Base-by-base conservation (phyloP, 441 rosid genomes). In the Biscutella laevigata region DNA sequence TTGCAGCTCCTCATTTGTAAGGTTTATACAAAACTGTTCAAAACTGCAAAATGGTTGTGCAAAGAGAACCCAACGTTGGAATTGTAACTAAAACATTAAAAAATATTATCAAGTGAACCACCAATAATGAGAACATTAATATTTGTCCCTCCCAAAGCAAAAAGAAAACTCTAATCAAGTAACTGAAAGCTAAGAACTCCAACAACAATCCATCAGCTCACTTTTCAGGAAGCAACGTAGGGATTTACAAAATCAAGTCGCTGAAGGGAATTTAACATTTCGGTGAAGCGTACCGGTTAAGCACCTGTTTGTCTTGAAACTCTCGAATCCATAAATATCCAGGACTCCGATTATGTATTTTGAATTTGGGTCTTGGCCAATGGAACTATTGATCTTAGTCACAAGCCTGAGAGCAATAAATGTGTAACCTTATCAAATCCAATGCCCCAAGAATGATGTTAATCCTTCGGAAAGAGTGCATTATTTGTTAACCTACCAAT, bases 231-330 rank as follows among this genome's bases (percentile, higher is more conserved):
- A 48, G 33, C 32, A 54, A 8, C 15, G 8, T 19, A 56, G 25
- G n/a, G 35, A 17, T 27, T 40, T 19, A 45, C 27, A 17, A 41
- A 39, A 42, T 38, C 44, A 25, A 29, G 47, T 20, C 4, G 26
- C 30, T 44, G 10, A 17, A 35, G 28, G 57, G 58, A 26, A 47
- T 21, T 10, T 47, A 37, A 28, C 53, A 63, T 20, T 60, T 60
- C 11, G 17, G 64, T 57, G 86, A 80, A 71, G 94, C 95, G 40
- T 84, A 90, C 95, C 95, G 49, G 87, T 71, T 77, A 83, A 83
- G 94, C 96, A 91, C 98, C 96, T 85, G 95, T 88, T 91, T 80
- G 96, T 87, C 88, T 91, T 83, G 80, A 91, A 92, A 88, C 86
- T 80, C 80, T 82, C 94, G 43, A 84, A 84, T 70, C 92, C 94